These are phyloP conservation scores for Penicillium hordei DNA, from an alignment of 2,329 filamentous ascomycete species.

Conservation along the genomic window DNA sequence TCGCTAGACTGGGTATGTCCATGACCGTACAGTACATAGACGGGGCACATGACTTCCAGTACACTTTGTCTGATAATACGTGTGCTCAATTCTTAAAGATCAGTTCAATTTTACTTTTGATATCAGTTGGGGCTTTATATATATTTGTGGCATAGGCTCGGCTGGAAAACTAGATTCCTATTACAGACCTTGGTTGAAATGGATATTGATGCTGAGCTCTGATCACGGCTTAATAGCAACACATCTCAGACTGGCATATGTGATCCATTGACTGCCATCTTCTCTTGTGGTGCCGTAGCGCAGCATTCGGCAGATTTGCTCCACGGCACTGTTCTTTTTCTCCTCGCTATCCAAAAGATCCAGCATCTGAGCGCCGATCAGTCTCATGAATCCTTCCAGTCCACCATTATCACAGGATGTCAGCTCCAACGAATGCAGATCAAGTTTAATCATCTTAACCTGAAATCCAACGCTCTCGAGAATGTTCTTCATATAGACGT, in stretches of 20 bases:
- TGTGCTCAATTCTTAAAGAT: neutral
- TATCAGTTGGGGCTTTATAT: neutral
- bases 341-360: conserved; percentile 6
- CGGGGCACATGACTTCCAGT: neutral
- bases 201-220: conserved; percentile 6
- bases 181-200: neutral
- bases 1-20: neutral
- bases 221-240: conserved; percentile 5
- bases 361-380: conserved; percentile 2
- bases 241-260: conserved; percentile 5
- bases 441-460: neutral
- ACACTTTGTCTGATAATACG: neutral
- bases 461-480: conserved; percentile 2
- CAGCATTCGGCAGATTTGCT: conserved; percentile 3
- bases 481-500: conserved; percentile 2
- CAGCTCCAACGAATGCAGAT: neutral
- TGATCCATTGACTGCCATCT: conserved; percentile 6
- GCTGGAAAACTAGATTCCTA: too few relatives aligned
- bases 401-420: neutral
- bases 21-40: neutral
- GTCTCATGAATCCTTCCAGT: conserved; percentile 1
- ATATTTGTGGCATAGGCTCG: neutral
- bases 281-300: conserved; percentile 1
- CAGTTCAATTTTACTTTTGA: neutral
- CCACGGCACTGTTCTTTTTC: neutral